Evolutionary conservation across 495 filamentous ascomycete species (phyloP).

Genomic region (Collariella sp.): DNA sequence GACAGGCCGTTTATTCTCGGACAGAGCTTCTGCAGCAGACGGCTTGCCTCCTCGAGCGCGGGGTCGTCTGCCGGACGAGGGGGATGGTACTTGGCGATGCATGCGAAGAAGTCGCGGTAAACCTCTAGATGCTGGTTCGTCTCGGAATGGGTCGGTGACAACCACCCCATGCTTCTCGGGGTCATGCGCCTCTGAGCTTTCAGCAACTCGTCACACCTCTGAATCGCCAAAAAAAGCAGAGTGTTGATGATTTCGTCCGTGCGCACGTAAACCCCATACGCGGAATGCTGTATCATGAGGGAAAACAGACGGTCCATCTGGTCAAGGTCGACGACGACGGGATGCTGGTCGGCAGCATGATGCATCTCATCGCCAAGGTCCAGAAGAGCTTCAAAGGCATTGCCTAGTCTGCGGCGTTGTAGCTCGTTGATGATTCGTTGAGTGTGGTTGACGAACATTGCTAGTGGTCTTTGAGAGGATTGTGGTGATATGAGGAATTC

Average conservation of each 20-base stretch:
- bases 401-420: neutral
- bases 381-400: neutral
- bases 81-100: neutral
- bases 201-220: neutral
- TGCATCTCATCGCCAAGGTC: constrained; percentile 1
- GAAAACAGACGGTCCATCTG: neutral
- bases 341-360: neutral
- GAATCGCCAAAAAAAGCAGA: neutral
- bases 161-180: neutral
- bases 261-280: neutral
- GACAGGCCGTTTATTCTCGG: constrained; percentile 2
- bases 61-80: neutral
- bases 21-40: neutral
- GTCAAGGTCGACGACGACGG: neutral
- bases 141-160: neutral
- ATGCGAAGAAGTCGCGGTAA: neutral
- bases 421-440: neutral
- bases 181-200: neutral
- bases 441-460: neutral
- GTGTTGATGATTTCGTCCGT: neutral
- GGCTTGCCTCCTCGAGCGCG: neutral
- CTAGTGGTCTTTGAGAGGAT: neutral
- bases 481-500: neutral
- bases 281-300: neutral
- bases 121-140: neutral